Evolutionary conservation across 176 grass and related monocot species (phyloP).

Genomic region (Eleusine indica): DNA sequence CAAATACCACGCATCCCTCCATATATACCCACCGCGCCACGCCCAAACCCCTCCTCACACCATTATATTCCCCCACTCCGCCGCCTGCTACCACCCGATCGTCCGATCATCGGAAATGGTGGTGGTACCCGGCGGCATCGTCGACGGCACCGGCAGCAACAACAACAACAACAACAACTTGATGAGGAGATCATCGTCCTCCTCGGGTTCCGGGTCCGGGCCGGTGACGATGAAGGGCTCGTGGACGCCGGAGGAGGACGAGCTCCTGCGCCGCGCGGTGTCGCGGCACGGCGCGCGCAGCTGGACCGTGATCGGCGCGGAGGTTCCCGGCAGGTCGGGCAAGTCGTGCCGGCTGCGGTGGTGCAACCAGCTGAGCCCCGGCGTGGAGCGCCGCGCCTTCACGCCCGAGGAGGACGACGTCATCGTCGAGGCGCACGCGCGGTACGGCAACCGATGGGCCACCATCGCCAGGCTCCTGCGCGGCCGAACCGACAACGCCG

Average conservation of each 20-base stretch:
- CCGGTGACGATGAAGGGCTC: slow-evolving; percentile 63
- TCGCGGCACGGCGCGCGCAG: slow-evolving; percentile 67
- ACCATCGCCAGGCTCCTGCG: slow-evolving; percentile 76
- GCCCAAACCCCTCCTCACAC: not conserved
- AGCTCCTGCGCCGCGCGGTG: slow-evolving; percentile 55
- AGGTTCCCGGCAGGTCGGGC: slow-evolving; percentile 70
- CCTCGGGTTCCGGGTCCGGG: not conserved
- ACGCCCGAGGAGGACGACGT: slow-evolving; percentile 67
- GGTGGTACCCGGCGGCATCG: not conserved
- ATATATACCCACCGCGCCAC: slow-evolving; percentile 18
- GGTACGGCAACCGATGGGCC: slow-evolving; percentile 88
- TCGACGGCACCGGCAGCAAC: too few species aligned
- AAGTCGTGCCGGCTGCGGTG: slow-evolving; percentile 95
- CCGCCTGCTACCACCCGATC: not conserved
- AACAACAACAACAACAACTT: too few species aligned
- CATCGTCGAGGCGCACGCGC: slow-evolving; percentile 62
- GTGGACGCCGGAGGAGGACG: slow-evolving; percentile 92
- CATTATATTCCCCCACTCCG: not conserved
- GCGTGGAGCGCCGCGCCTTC: slow-evolving; percentile 84
- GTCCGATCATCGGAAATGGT: not conserved
- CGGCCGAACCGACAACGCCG: slow-evolving; percentile 92
- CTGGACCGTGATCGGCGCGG: slow-evolving; percentile 74
- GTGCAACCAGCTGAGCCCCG: slow-evolving; percentile 92
- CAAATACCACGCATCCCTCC: not conserved
- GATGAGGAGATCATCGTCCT: too few species aligned